Percentiles rank a stretch among this genome's conserved stretches.
Evolutionary conservation across 2,329 filamentous ascomycete species (phyloP).

Genomic region (Fusarium poae): DNA sequence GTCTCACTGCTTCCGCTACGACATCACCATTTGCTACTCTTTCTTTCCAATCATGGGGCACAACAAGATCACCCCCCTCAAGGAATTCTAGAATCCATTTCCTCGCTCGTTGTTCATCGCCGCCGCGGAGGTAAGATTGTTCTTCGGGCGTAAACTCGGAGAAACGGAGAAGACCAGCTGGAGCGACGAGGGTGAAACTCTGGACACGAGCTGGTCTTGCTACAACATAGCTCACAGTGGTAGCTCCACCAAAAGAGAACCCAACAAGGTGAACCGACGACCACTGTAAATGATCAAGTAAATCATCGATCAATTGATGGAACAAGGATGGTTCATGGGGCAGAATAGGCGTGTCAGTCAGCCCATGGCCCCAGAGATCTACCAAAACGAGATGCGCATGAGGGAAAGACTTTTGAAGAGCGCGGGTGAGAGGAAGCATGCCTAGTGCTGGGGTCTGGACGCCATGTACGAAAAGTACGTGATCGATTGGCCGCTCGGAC

Average conservation of each 20-base stretch:
- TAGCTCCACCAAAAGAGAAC: conserved; percentile 63
- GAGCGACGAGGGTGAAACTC: conserved; percentile 59
- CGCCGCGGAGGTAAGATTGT: conserved; percentile 40
- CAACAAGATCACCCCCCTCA: conserved; percentile 58
- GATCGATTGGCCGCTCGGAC: conserved; percentile 11
- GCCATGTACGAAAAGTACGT: conserved; percentile 63
- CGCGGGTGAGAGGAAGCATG: conserved; percentile 57
- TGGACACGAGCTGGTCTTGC: conserved; percentile 49
- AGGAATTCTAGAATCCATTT: conserved; percentile 57
- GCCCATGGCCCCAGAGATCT: conserved; percentile 67
- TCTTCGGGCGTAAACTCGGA: conserved; percentile 48
- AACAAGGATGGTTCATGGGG: conserved; percentile 60
- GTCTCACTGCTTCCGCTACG: conserved; percentile 61
- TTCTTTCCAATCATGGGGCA: conserved; percentile 60
- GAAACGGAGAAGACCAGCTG: conserved; percentile 58
- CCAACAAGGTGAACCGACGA: conserved; percentile 59
- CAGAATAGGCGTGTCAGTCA: conserved; percentile 61
- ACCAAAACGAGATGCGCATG: conserved; percentile 57
- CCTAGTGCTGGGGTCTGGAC: conserved; percentile 65
- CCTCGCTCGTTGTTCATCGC: conserved; percentile 50
- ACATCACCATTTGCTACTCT: conserved; percentile 58
- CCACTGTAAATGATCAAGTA: conserved; percentile 60
- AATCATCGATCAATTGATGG: conserved; percentile 54
- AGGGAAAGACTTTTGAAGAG: conserved; percentile 54
- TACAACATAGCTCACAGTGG: conserved; percentile 56